Base-by-base conservation (phyloP, 805 yeast genomes). In the Alloascoidea africana region DNA sequence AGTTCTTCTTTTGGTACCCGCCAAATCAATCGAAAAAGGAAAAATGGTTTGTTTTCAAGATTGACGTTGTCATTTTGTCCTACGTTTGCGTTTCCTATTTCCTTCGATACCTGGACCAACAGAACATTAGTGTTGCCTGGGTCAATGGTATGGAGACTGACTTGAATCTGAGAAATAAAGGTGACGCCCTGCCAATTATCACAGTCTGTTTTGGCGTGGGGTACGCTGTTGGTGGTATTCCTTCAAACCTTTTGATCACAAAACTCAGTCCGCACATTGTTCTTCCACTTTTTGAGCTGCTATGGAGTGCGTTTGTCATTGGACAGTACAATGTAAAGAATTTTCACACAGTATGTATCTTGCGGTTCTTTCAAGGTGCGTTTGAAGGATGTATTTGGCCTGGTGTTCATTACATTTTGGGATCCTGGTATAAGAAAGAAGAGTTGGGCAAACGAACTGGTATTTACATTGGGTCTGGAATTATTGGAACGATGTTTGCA, bases 181-280 rank as follows among this genome's bases (percentile, higher is more conserved):
- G 30, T 23, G 30, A 23, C 8, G 30, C 30, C 8, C n/a, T 23
- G n/a, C 30, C 30, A 23, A 8, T 23, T 8, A 23, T 23, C 13
- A 23, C 8, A 8, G n/a, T 23, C 13, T 23, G 30, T 23, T 23
- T 23, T 23, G 13, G n/a, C n/a, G n/a, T 23, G 8, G 76, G 76
- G 14, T 70, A 70, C 40, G 62, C 68, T 35, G 44, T 70, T 27
- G 73, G 72, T 27, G 71, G 65, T 41, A 56, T 69, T 18, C 76
- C 76, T 5, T 59, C 71, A 1, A 63, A 63, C 37, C 52, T 58
- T 48, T 11, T 32, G 11, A 32, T 32, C 14, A 32, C 34, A 8
- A 32, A n/a, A 32, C 11, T 32, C 34, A 32, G 14, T 14, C 34
- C 34, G 11, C 34, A 32, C 14, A 14, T 14, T 15, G 11, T 14